phyloP scores from a whole-genome alignment of 1,284 basidiomycete species.

The Cryptococcus sp. region DNA sequence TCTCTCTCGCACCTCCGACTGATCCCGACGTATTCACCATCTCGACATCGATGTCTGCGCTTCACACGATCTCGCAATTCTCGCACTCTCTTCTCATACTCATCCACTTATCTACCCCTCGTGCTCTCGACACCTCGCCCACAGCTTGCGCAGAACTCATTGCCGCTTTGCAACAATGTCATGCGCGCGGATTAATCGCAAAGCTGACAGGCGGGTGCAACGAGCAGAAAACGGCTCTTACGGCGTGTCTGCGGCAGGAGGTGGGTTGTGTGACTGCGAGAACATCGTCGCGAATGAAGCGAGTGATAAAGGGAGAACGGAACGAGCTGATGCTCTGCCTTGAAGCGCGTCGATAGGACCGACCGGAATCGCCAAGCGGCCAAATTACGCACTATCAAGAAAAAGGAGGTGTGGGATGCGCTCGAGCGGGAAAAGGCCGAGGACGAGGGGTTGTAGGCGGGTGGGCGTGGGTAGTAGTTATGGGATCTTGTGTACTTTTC shows the following conservation, averaged over 20 bases:
- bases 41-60: no score
- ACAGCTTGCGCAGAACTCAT: conserved; percentile 50
- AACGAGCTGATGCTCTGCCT: conserved; percentile 5
- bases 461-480: neutral
- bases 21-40: no score
- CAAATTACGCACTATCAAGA: conserved; percentile 59
- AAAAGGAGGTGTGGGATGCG: conserved; percentile 45
- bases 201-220: conserved; percentile 61
- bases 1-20: no score
- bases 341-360: conserved; percentile 68
- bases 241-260: conserved; percentile 73
- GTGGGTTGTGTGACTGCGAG: conserved; percentile 55
- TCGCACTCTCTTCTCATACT: no score
- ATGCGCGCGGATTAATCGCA: conserved; percentile 36
- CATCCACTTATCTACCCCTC: neutral
- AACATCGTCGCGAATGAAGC: neutral
- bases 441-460: conserved; percentile 3
- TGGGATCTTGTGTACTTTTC: neutral
- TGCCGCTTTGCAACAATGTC: conserved; percentile 48
- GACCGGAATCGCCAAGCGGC: conserved; percentile 68
- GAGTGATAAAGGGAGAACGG: no score
- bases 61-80: no score
- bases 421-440: conserved; percentile 35
- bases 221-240: conserved; percentile 67
- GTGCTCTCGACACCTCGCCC: neutral